Percentiles rank a stretch among this genome's conserved stretches.
Conservation (phyloP, 768 basidiomycete species). For the Auriculariales sp. region DNA sequence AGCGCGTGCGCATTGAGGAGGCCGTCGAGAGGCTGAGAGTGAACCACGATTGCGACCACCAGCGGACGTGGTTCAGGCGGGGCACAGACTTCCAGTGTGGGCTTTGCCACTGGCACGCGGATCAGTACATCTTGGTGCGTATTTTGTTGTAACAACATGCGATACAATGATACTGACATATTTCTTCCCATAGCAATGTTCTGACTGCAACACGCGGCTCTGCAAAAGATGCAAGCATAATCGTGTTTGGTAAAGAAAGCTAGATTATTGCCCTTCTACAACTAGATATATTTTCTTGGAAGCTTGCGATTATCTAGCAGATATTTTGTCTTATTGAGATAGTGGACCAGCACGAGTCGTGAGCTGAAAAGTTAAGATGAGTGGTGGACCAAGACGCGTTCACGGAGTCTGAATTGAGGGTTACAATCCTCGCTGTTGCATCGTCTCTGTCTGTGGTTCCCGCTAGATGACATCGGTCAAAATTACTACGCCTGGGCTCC, state of each 20-base stretch:
- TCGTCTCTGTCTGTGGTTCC: too few relatives aligned
- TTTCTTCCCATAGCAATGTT: background rate
- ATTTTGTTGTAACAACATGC: background rate
- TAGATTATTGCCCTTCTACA: too few relatives aligned
- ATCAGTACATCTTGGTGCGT: slow-evolving; percentile 35
- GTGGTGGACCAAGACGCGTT: too few relatives aligned
- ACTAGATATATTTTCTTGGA: too few relatives aligned
- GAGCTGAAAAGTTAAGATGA: too few relatives aligned
- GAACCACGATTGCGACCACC: slow-evolving; percentile 38
- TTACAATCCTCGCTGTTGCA: too few relatives aligned
- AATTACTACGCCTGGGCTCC: background rate
- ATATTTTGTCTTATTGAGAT: too few relatives aligned
- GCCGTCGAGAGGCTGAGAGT: slow-evolving; percentile 26
- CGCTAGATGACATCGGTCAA: background rate
- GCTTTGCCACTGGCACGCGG: slow-evolving; percentile 26
- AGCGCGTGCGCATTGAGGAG: slow-evolving; percentile 14
- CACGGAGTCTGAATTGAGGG: too few relatives aligned
- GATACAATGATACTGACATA: background rate
- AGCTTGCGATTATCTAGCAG: too few relatives aligned
- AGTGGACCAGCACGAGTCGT: too few relatives aligned
- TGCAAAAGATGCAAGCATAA: background rate
- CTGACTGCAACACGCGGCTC: background rate
- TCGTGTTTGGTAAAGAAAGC: too few relatives aligned
- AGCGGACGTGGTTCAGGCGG: slow-evolving; percentile 27
- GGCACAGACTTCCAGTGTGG: slow-evolving; percentile 31